Conservation (phyloP, 2,329 filamentous ascomycete genomes). For the Hymenoscyphus infarciens region DNA sequence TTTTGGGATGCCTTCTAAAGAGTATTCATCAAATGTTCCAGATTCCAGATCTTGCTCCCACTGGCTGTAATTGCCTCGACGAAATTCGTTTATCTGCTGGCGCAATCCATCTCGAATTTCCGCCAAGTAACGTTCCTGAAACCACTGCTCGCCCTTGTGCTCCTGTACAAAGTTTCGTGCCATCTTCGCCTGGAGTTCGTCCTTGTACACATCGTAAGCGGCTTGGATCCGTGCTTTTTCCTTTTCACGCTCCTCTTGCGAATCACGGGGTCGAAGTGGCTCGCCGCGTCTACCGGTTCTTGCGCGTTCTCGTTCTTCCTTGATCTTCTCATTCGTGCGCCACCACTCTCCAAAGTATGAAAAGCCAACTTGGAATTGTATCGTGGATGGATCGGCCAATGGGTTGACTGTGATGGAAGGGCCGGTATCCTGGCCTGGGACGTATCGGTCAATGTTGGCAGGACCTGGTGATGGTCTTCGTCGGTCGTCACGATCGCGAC, state of each 20-base stretch:
- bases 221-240: slow-evolving; percentile 75
- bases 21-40: slow-evolving; percentile 90
- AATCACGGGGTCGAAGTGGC: slow-evolving; percentile 59
- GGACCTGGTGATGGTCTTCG: slow-evolving; percentile 57
- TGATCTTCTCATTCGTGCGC: slow-evolving; percentile 76
- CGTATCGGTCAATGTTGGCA: slow-evolving; percentile 78
- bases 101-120: slow-evolving; percentile 75
- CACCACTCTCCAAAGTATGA: slow-evolving; percentile 87
- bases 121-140: slow-evolving; percentile 87
- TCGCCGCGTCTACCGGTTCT: slow-evolving; percentile 67
- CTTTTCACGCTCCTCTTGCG: slow-evolving; percentile 70
- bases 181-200: slow-evolving; percentile 71
- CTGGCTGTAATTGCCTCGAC: slow-evolving; percentile 73
- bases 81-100: slow-evolving; percentile 72
- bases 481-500: slow-evolving; percentile 51
- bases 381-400: slow-evolving; percentile 65
- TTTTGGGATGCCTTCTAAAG: slow-evolving; percentile 89
- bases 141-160: slow-evolving; percentile 97
- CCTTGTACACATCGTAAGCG: slow-evolving; percentile 64
- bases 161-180: slow-evolving; percentile 84
- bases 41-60: slow-evolving; percentile 86
- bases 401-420: slow-evolving; percentile 59
- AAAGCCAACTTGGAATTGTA: slow-evolving; percentile 79
- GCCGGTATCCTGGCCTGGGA: slow-evolving; percentile 64
- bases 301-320: slow-evolving; percentile 72